Evolutionary conservation across 2,329 filamentous ascomycete genomes (phyloP).

Genomic region (Fusarium metavorans): DNA sequence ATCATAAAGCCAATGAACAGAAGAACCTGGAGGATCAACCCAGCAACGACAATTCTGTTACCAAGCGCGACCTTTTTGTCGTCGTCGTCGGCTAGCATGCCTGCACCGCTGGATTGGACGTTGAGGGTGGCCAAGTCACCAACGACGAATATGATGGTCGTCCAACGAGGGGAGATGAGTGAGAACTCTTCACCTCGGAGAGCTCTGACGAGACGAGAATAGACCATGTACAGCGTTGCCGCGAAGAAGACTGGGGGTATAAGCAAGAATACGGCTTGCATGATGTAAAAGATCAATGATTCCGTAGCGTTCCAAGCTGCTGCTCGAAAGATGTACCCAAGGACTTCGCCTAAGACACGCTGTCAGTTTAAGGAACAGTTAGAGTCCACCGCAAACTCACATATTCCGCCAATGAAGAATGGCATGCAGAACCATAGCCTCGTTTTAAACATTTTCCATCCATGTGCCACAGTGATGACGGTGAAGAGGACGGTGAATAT

Average conservation of each 20-base stretch:
- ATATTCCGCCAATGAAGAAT: conserved; percentile 58
- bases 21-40: background rate
- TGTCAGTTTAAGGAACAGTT: background rate
- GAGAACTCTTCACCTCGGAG: conserved; percentile 9
- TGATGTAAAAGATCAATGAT: conserved; percentile 20
- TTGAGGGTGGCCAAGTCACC: conserved; percentile 29
- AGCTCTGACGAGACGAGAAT: conserved; percentile 13
- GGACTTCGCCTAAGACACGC: background rate
- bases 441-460: conserved; percentile 54
- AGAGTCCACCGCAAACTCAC: conserved; percentile 43
- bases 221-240: conserved; percentile 33
- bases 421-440: conserved; percentile 62
- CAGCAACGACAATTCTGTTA: conserved; percentile 13
- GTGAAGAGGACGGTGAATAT: conserved; percentile 59
- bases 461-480: conserved; percentile 54
- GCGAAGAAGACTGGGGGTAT: conserved; percentile 30
- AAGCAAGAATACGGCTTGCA: conserved; percentile 29
- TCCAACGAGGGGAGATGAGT: conserved; percentile 13
- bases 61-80: background rate
- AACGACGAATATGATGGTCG: conserved; percentile 22
- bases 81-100: conserved; percentile 3
- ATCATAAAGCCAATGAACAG: conserved; percentile 20
- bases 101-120: conserved; percentile 20
- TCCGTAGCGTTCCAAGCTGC: conserved; percentile 16
- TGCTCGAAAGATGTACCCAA: conserved; percentile 30